Base-by-base conservation (phyloP, 345 rosid species). In the Eucalyptus tenuipes region DNA sequence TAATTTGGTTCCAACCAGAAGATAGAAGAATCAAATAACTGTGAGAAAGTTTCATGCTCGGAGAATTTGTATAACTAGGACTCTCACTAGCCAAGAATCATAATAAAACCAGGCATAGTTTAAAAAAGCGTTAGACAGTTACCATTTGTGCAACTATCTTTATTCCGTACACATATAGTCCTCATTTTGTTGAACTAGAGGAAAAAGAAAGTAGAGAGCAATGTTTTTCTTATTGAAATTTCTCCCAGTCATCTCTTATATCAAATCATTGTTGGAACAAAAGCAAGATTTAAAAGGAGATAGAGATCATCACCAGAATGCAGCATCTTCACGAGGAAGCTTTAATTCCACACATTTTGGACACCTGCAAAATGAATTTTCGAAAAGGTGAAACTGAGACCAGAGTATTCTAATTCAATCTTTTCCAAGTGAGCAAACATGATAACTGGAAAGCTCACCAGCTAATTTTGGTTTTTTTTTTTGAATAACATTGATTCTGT, bases 241-340 rank as follows among this genome's bases (percentile, higher is more conserved):
- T 71, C 45, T 71, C 82, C 45, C 25, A 37, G 45, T 37, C 25
- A 18, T 18, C 8, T 71, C 82, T 37, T 18, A 37, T 22, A 75
- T 75, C 82, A 75, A 18, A 75, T 75, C 24, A 75, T 75, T 75
- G 27, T 37, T 75, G 44, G 37, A 86, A 31, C 13, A 49, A 33
- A 49, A 88, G 33, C 12, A 86, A 47, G 71, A 61, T n/a, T 50
- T 8, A 42, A 49, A 80, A 82, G 79, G 81, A 68, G 85, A 50
- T 66, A 15, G 57, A 31, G 86, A 42, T 48, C 8, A 88, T 86
- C 57, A 97, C 98, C 99, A 97, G 97, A 97, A 97, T 40, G 99
- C 94, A 64, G 98, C 96, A 40, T 89, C 95, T 94, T 96, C 97
- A 88, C 99, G 98, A 88, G 98, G 97, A 95, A 97, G 98, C 95